phyloP scores from a whole-genome alignment of 1,284 basidiomycete species.

The Heterobasidion occidentale region DNA sequence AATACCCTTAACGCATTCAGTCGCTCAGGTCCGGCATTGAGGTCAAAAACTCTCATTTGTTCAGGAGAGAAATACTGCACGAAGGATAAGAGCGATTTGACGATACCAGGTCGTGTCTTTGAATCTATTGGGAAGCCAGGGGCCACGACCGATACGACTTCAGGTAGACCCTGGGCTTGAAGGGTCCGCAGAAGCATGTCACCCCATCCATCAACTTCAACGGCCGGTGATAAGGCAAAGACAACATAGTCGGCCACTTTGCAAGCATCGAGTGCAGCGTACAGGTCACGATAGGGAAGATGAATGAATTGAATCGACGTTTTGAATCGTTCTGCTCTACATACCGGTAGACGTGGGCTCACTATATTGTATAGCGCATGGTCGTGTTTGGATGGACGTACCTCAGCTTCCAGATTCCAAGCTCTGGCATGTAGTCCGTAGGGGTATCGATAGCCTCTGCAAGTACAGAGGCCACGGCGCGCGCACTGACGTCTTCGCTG shows the following conservation, averaged over 20 bases:
- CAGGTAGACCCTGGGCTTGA: conserved; percentile 74
- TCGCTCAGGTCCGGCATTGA: conserved; percentile 57
- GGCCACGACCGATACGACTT: conserved; percentile 58
- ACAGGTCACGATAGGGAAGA: conserved; percentile 64
- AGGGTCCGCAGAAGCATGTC: conserved; percentile 88
- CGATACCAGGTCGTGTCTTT: conserved; percentile 57
- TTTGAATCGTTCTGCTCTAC: conserved; percentile 79
- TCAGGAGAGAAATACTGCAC: conserved; percentile 91
- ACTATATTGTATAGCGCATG: conserved; percentile 8
- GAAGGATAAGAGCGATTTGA: conserved; percentile 88
- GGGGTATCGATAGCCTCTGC: conserved; percentile 58
- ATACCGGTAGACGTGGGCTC: background rate
- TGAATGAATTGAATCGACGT: conserved; percentile 84
- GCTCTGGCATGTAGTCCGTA: conserved; percentile 40
- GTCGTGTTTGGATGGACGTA: conserved; percentile 24
- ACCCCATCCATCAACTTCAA: conserved; percentile 83
- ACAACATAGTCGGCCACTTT: conserved; percentile 91
- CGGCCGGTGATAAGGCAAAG: conserved; percentile 71
- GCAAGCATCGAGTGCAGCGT: conserved; percentile 79
- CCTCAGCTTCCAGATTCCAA: conserved; percentile 62
- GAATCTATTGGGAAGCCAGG: conserved; percentile 39
- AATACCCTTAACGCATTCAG: conserved; percentile 67
- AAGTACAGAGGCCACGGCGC: conserved; percentile 49
- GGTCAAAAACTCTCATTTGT: conserved; percentile 61
- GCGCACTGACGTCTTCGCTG: conserved; percentile 56